These are phyloP conservation scores for Hordeum marinum DNA, from an alignment of 176 grass and related monocot genomes.

Conservation along the genomic window DNA sequence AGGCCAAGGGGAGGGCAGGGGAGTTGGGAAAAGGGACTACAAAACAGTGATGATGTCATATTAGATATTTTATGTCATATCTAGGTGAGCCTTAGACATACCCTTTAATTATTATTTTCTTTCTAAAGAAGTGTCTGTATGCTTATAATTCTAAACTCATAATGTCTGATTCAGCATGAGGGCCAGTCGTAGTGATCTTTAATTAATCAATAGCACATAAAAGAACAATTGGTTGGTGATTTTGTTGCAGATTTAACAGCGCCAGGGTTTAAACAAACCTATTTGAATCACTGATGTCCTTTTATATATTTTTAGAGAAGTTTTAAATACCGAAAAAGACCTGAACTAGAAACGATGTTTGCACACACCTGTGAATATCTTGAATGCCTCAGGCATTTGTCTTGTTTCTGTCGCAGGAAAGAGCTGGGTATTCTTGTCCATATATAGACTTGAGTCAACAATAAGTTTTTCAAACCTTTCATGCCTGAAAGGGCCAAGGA, in stretches of 20 bases:
- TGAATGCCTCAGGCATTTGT: conserved; percentile 67
- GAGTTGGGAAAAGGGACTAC: too few relatives aligned
- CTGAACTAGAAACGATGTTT: background rate
- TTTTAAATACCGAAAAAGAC: background rate
- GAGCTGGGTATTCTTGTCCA: conserved; percentile 29
- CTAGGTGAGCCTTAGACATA: too few relatives aligned
- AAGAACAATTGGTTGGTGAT: background rate
- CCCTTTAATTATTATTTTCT: background rate
- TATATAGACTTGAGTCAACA: conserved; percentile 63
- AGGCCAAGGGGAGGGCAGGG: too few relatives aligned
- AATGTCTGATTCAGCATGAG: background rate
- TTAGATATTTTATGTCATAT: too few relatives aligned
- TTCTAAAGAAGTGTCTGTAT: background rate
- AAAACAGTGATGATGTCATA: too few relatives aligned
- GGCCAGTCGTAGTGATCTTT: background rate
- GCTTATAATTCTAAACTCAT: background rate
- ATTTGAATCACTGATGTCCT: background rate
- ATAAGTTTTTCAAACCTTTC: conserved; percentile 73
- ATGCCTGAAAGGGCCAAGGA: conserved; percentile 26
- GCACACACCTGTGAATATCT: conserved; percentile 72
- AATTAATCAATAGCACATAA: background rate
- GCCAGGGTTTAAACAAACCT: background rate
- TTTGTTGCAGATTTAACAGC: background rate
- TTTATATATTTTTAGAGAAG: background rate
- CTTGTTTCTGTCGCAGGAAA: conserved; percentile 39